Percentiles rank a stretch among this genome's conserved stretches.
phyloP scores from a whole-genome alignment of 106 monocot genomes.

The Acorus gramineus region DNA sequence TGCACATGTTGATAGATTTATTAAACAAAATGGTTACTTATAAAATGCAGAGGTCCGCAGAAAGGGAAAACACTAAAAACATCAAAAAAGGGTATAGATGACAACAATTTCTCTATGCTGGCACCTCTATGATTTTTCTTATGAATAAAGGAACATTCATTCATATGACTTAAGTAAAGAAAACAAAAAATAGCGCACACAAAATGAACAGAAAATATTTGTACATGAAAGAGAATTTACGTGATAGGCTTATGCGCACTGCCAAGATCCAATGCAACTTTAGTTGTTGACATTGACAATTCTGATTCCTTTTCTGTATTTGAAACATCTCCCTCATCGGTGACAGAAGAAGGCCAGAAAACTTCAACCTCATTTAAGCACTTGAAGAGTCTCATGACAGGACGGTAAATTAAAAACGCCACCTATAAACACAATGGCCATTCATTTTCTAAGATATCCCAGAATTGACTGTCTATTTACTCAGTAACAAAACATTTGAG shows the following conservation, averaged over 20 bases:
- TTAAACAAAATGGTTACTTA: background rate
- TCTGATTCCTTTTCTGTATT: constrained; percentile 34
- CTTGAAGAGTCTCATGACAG: constrained; percentile 90
- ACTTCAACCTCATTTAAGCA: constrained; percentile 33
- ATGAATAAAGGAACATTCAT: no score
- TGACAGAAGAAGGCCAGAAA: constrained; percentile 72
- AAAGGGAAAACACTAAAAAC: no score
- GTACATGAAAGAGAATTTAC: constrained; percentile 28
- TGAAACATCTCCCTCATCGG: constrained; percentile 13
- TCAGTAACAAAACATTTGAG: no score
- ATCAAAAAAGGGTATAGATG: no score
- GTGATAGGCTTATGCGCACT: constrained; percentile 27
- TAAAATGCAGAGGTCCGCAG: no score
- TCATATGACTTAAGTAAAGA: no score
- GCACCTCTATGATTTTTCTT: no score
- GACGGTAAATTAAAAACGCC: constrained; percentile 92
- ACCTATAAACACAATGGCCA: constrained; percentile 30
- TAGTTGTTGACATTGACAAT: constrained; percentile 11
- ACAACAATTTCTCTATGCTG: no score
- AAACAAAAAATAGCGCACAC: no score
- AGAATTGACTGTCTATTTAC: no score
- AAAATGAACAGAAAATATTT: no score
- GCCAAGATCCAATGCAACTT: constrained; percentile 51
- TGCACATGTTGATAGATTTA: constrained; percentile 9
- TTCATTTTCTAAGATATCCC: background rate